Conservation (phyloP, 257 asterid species). For the Penstemon barbatus region DNA sequence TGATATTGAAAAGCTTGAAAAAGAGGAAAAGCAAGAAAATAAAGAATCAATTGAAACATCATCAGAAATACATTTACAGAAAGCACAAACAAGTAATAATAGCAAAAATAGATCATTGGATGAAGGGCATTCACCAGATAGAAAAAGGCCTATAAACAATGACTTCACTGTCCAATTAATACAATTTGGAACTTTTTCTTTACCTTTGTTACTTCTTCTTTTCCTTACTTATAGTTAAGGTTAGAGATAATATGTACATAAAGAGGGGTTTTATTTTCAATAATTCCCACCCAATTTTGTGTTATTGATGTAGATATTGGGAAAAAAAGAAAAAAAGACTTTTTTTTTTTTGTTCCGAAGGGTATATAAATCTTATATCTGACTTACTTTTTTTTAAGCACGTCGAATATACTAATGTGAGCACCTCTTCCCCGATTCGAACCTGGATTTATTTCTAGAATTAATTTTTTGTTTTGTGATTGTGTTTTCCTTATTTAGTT, state of each 20-base stretch:
- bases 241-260: conserved; percentile 14
- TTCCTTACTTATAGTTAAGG: conserved; percentile 3
- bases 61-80: conserved; percentile 18
- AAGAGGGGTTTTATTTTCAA: conserved; percentile 20
- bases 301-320: background rate
- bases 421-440: no score
- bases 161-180: conserved; percentile 48
- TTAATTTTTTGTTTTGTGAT: no score
- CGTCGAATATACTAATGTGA: no score
- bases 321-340: background rate
- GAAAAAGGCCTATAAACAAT: conserved; percentile 61
- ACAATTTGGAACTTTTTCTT: background rate
- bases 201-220: background rate
- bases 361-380: background rate
- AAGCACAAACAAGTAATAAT: conserved; percentile 17
- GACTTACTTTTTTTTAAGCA: background rate
- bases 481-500: no score
- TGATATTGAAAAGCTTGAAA: conserved; percentile 37
- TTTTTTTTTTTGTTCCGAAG: background rate
- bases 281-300: conserved; percentile 4
- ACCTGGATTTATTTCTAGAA: no score
- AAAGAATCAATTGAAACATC: conserved; percentile 15
- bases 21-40: conserved; percentile 9
- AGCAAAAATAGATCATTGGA: conserved; percentile 58
- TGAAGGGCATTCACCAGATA: conserved; percentile 54